Base-by-base conservation (phyloP, 2,329 filamentous ascomycete species). In the Fragosphaeria purpurea region DNA sequence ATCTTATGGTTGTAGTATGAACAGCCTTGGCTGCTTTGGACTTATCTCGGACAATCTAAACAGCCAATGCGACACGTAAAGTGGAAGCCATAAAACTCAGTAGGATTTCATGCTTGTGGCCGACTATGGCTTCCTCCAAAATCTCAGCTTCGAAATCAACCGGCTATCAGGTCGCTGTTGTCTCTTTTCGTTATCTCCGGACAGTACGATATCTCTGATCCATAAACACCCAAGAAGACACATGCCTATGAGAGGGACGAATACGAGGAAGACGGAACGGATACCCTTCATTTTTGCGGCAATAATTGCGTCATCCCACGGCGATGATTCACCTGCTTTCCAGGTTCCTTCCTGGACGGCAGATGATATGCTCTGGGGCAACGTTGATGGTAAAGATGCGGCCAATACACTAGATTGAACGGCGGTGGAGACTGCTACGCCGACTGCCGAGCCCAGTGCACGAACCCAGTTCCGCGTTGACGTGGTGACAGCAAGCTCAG, bases 201-300 rank as follows among this genome's bases (percentile, higher is more conserved):
- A 10, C 10, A 80, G 54, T 0, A 75, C 76, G 40, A 65, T 65
- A 49, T 78, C 70, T 48, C 69, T 72, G 50, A 82, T 69, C 10
- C 80, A 68, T 0, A 74, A n/a, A 53, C 73, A 77, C 1, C 72
- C 63, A 6, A 74, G 47, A 13, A 81, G 65, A 54, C 74, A 77
- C 0, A 71, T 46, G 0, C 70, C 75, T 10, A 78, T 73, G 7
- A 80, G 55, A 0, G 77, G 76, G 0, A 75, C 69, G 59, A 76
- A 76, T 39, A 79, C 60, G 34, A 75, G 72, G 54, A 82, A 82
- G 0, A 82, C 76, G 0, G 71, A 68, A 38, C 70, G 66, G 13
- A 73, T 79, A 0, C 75, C 79, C 10, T 64, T 64, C 58, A 32
- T 32, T 11, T 44, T 44, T 32, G 41, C 41, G 41, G 22, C 41